Percentiles rank a stretch among this genome's conserved stretches.
Evolutionary conservation across 2,329 filamentous ascomycete species (phyloP).

Genomic region (Penicillium paneum): DNA sequence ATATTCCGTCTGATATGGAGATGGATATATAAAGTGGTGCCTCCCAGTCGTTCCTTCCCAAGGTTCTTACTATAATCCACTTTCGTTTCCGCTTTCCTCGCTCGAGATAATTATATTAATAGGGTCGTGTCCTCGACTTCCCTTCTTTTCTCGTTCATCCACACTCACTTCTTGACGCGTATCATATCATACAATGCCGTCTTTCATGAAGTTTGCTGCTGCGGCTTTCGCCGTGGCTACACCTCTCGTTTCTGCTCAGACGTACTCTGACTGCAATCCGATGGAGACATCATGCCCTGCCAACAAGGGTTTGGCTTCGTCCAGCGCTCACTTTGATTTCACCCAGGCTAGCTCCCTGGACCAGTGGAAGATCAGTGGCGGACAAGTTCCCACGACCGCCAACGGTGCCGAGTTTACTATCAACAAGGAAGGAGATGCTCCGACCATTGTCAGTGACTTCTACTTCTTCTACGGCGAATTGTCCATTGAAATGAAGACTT

Average conservation of each 20-base stretch:
- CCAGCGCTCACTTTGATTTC: slow-evolving; percentile 35
- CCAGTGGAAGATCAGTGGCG: slow-evolving; percentile 64
- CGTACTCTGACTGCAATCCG: slow-evolving; percentile 73
- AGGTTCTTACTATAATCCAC: not conserved
- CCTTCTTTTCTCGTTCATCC: not conserved
- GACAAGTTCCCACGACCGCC: slow-evolving; percentile 60
- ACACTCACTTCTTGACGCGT: not conserved
- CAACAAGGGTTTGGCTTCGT: slow-evolving; percentile 63
- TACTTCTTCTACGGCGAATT: slow-evolving; percentile 98
- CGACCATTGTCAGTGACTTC: slow-evolving; percentile 81
- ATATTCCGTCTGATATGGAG: not conserved
- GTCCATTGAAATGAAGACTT: slow-evolving; percentile 78
- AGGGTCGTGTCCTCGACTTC: not conserved
- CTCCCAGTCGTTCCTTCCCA: not conserved
- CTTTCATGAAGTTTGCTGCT: slow-evolving; percentile 30
- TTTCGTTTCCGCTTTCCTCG: slow-evolving; percentile 15
- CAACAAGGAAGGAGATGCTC: slow-evolving; percentile 71
- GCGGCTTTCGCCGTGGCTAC: slow-evolving; percentile 32
- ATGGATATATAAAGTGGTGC: slow-evolving; percentile 2
- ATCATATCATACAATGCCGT: slow-evolving; percentile 24
- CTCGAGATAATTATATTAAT: not conserved
- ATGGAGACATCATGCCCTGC: slow-evolving; percentile 56
- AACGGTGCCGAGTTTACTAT: slow-evolving; percentile 83
- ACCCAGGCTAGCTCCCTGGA: slow-evolving; percentile 55
- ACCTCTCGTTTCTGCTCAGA: slow-evolving; percentile 59